Evolutionary conservation across 2,329 filamentous ascomycete species (phyloP), one percentile per base, ranked within the genome.

Genomic region (Decorospora gaudefroyi): DNA sequence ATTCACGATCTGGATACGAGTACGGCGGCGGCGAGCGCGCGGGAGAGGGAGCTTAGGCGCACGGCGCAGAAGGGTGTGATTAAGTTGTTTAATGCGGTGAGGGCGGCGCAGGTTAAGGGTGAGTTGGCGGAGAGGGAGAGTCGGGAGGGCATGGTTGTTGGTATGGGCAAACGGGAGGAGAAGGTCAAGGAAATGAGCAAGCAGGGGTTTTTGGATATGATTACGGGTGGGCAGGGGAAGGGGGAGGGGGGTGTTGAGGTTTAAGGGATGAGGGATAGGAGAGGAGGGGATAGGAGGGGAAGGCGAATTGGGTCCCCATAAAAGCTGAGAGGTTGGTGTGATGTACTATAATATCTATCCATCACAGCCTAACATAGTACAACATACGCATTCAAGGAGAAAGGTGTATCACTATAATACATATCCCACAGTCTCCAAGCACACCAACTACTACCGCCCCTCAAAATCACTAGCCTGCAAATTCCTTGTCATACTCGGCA

Each of bases 141-240:
- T 34, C 81, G 82, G 70, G 83, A 83, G 57, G 81, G 85, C 49
- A 88, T 90, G 3, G 76, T 95, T 0, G 80, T 96, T 21, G 92
- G 92, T 1, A 83, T 90, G 63, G 81, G 80, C 50, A 83, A 87
- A 70, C 83, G 90, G 55, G 87, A 95, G 72, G 90, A 95, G 73
- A 90, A 87, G 75, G 80, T 95, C 38, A 93, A 89, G 55, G 91
- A 97, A 77, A 93, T 99, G 85, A 95, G 87, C 70, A 95, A 95
- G 76, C 88, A 96, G 74, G 91, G 92, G 0, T 99, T 97, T 74
- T 72, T 99, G 69, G 92, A 97, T 50, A 74, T 97, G 69, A 96
- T 99, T 67, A 78, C 78, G 28, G 77, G 78, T 10, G 76, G 81
- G 65, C 71, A 78, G 73, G 67, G 73, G 64, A 66, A 65, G 49